Percentiles rank a stretch among this genome's conserved stretches.
These are phyloP conservation scores for Cercospora sojina DNA, from an alignment of 2,329 filamentous ascomycete genomes.

Conservation along the genomic window DNA sequence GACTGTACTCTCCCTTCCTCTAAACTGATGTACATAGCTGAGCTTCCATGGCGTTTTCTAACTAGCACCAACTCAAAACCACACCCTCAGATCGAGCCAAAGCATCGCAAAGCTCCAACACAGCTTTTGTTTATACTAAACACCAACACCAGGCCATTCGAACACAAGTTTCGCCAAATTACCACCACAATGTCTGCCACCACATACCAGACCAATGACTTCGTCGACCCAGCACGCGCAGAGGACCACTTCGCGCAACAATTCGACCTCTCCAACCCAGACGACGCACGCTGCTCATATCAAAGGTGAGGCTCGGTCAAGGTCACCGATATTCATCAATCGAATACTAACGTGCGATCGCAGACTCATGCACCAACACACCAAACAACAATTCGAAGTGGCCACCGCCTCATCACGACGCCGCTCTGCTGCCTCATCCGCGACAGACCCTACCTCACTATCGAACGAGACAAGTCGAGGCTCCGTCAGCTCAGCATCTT, in stretches of 20 bases:
- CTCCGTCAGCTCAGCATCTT: slow-evolving; percentile 33
- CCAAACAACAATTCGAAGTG: slow-evolving; percentile 49
- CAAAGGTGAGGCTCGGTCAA: slow-evolving; percentile 41
- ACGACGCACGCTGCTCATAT: slow-evolving; percentile 45
- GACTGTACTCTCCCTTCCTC: not conserved
- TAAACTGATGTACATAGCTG: slow-evolving; percentile 4
- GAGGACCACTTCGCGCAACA: slow-evolving; percentile 48
- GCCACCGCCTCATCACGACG: slow-evolving; percentile 48
- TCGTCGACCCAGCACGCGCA: slow-evolving; percentile 43
- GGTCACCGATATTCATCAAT: not conserved
- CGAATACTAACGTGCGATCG: slow-evolving; percentile 6
- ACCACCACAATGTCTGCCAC: slow-evolving; percentile 31
- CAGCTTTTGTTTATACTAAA: not conserved
- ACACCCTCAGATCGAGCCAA: not conserved
- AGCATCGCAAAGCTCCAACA: not conserved
- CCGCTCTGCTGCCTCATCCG: slow-evolving; percentile 35
- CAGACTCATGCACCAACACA: slow-evolving; percentile 53
- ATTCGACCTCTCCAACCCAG: slow-evolving; percentile 45
- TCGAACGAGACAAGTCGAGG: slow-evolving; percentile 29
- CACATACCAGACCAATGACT: slow-evolving; percentile 42
- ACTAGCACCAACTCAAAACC: not conserved
- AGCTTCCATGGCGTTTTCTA: not conserved
- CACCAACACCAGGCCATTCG: not conserved
- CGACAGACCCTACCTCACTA: slow-evolving; percentile 24
- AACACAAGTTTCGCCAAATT: slow-evolving; percentile 2